Evolutionary conservation across 2,329 filamentous ascomycete genomes (phyloP).

Genomic region (Alternaria atra): DNA sequence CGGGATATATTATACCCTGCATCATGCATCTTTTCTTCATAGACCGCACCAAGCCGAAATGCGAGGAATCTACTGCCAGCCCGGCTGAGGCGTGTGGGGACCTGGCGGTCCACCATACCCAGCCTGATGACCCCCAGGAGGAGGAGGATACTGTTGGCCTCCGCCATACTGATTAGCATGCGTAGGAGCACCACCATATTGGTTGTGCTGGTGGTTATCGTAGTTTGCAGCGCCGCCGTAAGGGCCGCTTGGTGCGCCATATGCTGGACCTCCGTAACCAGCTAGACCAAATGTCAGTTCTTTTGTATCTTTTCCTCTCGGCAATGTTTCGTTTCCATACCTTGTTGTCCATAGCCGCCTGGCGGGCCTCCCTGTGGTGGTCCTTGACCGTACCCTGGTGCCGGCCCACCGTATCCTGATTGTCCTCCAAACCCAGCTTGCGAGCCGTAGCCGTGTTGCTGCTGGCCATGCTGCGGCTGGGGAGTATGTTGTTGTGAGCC

Average conservation of each 20-base stretch:
- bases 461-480: conserved; percentile 14
- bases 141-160: conserved; percentile 29
- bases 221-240: conserved; percentile 43
- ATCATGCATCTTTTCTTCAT: not conserved
- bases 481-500: conserved; percentile 21
- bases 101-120: conserved; percentile 20
- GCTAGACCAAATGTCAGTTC: conserved; percentile 24
- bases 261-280: conserved; percentile 45
- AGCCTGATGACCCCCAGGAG: conserved; percentile 18
- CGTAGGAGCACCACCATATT: conserved; percentile 27
- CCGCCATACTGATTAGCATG: conserved; percentile 24
- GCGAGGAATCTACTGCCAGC: conserved; percentile 29
- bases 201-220: conserved; percentile 45
- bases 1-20: not conserved
- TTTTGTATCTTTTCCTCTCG: not conserved
- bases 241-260: conserved; percentile 26
- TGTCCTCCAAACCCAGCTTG: conserved; percentile 38
- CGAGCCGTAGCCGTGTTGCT: conserved; percentile 27
- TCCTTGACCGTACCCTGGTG: conserved; percentile 14
- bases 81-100: conserved; percentile 32
- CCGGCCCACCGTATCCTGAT: conserved; percentile 25
- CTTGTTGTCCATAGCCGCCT: conserved; percentile 39
- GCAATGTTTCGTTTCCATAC: conserved; percentile 5
- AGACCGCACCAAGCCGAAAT: not conserved
- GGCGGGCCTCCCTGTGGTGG: conserved; percentile 16